A percentile compares a stretch with the other conserved stretches of the same genome.
These are phyloP conservation scores for Colletotrichum lupini DNA, from an alignment of 2,329 filamentous ascomycete genomes.

Conservation along the genomic window DNA sequence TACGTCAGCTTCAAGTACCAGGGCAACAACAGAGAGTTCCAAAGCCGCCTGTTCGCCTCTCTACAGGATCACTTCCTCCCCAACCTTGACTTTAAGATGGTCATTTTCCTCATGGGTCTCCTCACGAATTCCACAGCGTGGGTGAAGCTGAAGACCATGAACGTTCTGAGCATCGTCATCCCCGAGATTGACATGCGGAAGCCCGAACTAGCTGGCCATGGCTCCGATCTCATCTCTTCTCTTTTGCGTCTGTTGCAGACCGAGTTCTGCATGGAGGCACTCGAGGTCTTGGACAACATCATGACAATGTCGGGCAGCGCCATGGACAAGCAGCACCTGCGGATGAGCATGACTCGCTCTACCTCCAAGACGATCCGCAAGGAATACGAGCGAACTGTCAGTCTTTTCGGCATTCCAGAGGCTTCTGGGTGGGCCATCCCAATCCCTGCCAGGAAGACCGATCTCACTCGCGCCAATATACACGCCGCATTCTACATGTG, in stretches of 20 bases:
- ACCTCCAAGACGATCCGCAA: conserved; percentile 89
- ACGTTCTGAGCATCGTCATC: conserved; percentile 85
- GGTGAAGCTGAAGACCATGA: conserved; percentile 95
- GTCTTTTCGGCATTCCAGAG: conserved; percentile 95
- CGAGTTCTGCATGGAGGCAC: conserved; percentile 90
- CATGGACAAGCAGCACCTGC: conserved; percentile 92
- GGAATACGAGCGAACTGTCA: conserved; percentile 94
- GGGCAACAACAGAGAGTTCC: conserved; percentile 76
- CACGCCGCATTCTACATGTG: conserved; percentile 97
- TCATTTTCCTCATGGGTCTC: conserved; percentile 91
- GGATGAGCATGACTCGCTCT: conserved; percentile 97
- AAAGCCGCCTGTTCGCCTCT: conserved; percentile 78
- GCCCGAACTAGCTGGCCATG: conserved; percentile 88
- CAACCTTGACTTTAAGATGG: conserved; percentile 81
- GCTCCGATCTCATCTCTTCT: conserved; percentile 94
- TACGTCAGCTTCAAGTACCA: conserved; percentile 77
- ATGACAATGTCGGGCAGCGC: conserved; percentile 93
- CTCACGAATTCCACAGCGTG: conserved; percentile 89
- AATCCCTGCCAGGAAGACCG: conserved; percentile 89
- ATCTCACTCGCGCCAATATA: conserved; percentile 88
- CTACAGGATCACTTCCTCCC: conserved; percentile 85
- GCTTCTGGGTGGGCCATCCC: conserved; percentile 97
- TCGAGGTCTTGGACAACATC: conserved; percentile 92
- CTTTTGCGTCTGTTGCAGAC: conserved; percentile 90
- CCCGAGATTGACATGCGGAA: conserved; percentile 94